Evolutionary conservation across 768 basidiomycete species (phyloP), one percentile per base, ranked within the genome.

Genomic region (Erythrobasidium yunnanense): DNA sequence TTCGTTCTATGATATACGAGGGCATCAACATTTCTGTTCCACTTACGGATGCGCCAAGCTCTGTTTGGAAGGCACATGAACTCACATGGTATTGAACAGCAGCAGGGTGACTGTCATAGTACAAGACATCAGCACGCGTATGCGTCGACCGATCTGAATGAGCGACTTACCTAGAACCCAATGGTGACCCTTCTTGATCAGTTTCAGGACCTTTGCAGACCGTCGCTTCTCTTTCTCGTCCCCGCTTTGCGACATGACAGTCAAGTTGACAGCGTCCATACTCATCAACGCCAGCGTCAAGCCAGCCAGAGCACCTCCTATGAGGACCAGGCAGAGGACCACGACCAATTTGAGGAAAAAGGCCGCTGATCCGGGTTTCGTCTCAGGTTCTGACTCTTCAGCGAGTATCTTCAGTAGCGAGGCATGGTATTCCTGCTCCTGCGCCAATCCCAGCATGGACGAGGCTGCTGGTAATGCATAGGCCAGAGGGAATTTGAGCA

Each of bases 161-260:
- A 74, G n/a, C 96, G 95, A 65, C 87, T 83, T 0, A 96, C 79
- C 92, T 7, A 97, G 82, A 13, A 96, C 90, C 93, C 93, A 91
- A 76, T 91, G 89, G 2, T 88, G 82, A 0, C 88, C 87, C 69
- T 79, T 81, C 35, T 78, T 75, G 81, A 84, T 76, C 17, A 84
- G 74, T 29, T 72, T 75, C 33, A 83, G 73, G 1, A 84, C 83
- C 68, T 77, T 78, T 8, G 67, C 52, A 1, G 78, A 78, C 18
- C 77, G 70, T 51, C 70, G 73, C 4, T 69, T 65, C 52, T 74
- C 73, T 20, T 66, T 25, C 5, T 70, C 70, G 13, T 63, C 58
- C 15, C 71, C 71, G 2, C 68, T 70, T 1, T 63, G 66, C 23
- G 67, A 63, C 17, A 73, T 38, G 0, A 73, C 73, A 67, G 42